A percentile compares a stretch with the other conserved stretches of the same genome.
These are phyloP conservation scores for Apium graveolens DNA, from an alignment of 129 eudicot genomes.

Conservation along the genomic window DNA sequence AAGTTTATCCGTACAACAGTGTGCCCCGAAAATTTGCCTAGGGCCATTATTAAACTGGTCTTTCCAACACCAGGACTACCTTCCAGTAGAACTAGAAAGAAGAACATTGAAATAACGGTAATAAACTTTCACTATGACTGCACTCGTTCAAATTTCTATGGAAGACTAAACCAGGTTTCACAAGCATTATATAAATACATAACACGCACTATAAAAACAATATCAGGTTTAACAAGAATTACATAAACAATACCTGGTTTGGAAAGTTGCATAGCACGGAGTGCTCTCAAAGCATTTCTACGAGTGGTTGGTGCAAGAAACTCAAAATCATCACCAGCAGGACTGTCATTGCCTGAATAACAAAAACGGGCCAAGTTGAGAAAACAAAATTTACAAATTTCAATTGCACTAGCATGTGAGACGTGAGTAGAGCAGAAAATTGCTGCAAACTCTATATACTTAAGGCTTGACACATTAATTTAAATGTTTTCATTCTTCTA, in stretches of 20 bases:
- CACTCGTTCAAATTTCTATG: background rate
- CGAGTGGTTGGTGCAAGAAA: slow-evolving; percentile 89
- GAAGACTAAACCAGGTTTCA: background rate
- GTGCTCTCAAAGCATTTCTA: slow-evolving; percentile 64
- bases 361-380: background rate
- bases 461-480: background rate
- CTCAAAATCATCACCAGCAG: slow-evolving; percentile 54
- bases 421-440: background rate
- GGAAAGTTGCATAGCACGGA: slow-evolving; percentile 96
- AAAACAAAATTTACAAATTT: background rate
- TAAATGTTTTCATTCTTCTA: too few species aligned
- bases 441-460: background rate
- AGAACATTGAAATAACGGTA: slow-evolving; percentile 14
- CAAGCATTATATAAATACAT: background rate
- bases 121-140: slow-evolving; percentile 7
- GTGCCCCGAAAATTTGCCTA: slow-evolving; percentile 89
- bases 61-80: slow-evolving; percentile 99
- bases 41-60: slow-evolving; percentile 75
- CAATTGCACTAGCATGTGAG: background rate
- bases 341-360: slow-evolving; percentile 38
- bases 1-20: slow-evolving; percentile 87
- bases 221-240: background rate
- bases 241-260: slow-evolving; percentile 64
- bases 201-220: background rate
- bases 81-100: slow-evolving; percentile 65